Evolutionary conservation across 345 rosid genomes (phyloP), one percentile per base, ranked within the genome.

Genomic region (Arabidopsis suecica): DNA sequence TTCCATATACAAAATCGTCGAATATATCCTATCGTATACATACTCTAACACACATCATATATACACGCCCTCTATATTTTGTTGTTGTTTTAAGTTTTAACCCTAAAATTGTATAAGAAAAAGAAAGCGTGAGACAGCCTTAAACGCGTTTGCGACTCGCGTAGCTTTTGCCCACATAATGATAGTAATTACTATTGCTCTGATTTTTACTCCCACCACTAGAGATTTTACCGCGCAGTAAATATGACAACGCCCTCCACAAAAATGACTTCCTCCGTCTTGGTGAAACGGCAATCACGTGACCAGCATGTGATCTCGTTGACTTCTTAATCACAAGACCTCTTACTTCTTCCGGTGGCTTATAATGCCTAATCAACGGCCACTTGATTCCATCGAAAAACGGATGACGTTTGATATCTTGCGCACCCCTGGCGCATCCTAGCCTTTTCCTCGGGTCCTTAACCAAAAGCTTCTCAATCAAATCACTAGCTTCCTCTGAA

Each of bases 361-460:
- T 83, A 75, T 85, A 85, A 61, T 85, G 86, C 66, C 93, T 86
- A 74, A 93, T 91, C 82, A 93, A 71, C 54, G 94, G 86, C 97
- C 97, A 91, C 78, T 82, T 83, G 5, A 91, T 82, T 12, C 93
- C 90, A 34, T 85, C 83, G 55, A 93, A 93, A 61, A 93, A 91
- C 0, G 83, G 82, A 70, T 93, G 98, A 7, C 85, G 85, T 82
- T 89, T 93, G 64, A 91, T 82, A 79, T 88, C 96, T 49, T 86
- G 79, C 65, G 94, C 97, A 40, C 98, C 98, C 45, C 77, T 83
- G 16, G 76, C 75, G 75, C 93, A 86, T 4, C 98, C 98, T 78
- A 91, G 86, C 85, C 98, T 82, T 74, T 76, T 74, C 59, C 78
- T 73, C 2, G 97, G 89, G 41, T 91, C 98, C 71, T 93, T 93